Percentiles rank a stretch among this genome's conserved stretches.
phyloP scores from a whole-genome alignment of 306 rosid species.

The Lathyrus sativus region DNA sequence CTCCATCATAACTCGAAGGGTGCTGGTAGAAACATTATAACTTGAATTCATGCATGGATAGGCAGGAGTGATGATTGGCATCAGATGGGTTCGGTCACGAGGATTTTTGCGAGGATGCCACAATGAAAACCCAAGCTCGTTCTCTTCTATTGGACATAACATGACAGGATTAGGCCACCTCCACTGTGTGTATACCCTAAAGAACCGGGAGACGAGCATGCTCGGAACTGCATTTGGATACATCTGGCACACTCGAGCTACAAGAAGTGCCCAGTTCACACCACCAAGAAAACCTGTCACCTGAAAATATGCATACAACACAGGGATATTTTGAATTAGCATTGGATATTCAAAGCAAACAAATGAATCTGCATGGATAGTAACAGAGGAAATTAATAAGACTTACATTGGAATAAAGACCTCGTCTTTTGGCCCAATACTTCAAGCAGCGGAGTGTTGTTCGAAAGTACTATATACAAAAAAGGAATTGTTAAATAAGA shows the following conservation, averaged over 20 bases:
- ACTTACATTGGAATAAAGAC: constrained; percentile 93
- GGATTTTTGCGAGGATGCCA: constrained; percentile 97
- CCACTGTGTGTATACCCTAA: constrained; percentile 96
- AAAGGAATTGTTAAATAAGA: not conserved
- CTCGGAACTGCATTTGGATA: constrained; percentile 96
- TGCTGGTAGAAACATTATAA: constrained; percentile 87
- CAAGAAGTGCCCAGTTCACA: constrained; percentile 92
- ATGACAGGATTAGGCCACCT: constrained; percentile 97
- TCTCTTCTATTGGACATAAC: constrained; percentile 85
- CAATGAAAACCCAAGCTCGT: constrained; percentile 75
- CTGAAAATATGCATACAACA: constrained; percentile 44
- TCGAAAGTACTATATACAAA: constrained; percentile 60
- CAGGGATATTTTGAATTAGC: not conserved
- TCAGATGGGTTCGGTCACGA: constrained; percentile 80
- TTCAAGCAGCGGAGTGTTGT: constrained; percentile 83
- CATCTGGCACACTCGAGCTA: constrained; percentile 92
- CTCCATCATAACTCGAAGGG: constrained; percentile 91
- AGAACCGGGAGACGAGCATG: constrained; percentile 91
- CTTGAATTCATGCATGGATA: constrained; percentile 99
- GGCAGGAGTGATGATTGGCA: constrained; percentile 97
- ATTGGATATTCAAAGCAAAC: constrained; percentile 15
- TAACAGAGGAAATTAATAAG: not conserved
- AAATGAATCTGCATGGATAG: not conserved
- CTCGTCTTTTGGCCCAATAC: constrained; percentile 93
- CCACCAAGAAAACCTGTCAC: constrained; percentile 98